A percentile compares a stretch with the other conserved stretches of the same genome.
phyloP scores from a whole-genome alignment of 2,329 filamentous ascomycete genomes.

The Alternaria angustiovoidea region DNA sequence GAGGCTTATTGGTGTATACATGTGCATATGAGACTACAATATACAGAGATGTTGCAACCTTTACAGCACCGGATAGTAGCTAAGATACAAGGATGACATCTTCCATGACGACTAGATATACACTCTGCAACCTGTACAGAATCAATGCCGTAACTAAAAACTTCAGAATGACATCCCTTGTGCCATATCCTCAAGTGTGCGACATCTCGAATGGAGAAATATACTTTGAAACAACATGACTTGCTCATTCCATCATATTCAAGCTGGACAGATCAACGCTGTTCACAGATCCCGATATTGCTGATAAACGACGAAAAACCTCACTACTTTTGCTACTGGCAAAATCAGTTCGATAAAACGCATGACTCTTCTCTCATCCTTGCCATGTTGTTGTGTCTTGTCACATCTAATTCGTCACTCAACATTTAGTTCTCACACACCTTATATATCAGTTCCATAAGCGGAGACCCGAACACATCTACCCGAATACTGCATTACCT shows the following conservation, averaged over 20 bases:
- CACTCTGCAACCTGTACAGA: too few species aligned
- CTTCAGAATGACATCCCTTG: too few species aligned
- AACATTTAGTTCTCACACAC: not conserved
- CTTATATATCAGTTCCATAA: not conserved
- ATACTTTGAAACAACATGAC: not conserved
- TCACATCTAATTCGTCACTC: not conserved
- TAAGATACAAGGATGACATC: not conserved
- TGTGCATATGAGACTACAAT: not conserved
- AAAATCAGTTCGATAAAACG: not conserved
- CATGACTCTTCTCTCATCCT: too few species aligned
- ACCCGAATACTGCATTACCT: not conserved
- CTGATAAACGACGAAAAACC: too few species aligned
- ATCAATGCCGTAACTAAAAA: too few species aligned
- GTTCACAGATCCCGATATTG: too few species aligned
- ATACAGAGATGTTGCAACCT: not conserved
- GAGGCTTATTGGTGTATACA: not conserved
- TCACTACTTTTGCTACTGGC: too few species aligned
- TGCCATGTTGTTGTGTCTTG: too few species aligned
- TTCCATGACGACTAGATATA: not conserved
- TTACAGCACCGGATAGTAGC: not conserved
- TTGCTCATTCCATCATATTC: not conserved
- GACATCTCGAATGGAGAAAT: too few species aligned
- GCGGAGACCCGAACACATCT: not conserved
- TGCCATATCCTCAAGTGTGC: too few species aligned
- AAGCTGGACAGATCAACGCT: too few species aligned